These are phyloP conservation scores for Crithidia mellificae DNA, from an alignment of 208 protist genomes.

Conservation along the genomic window DNA sequence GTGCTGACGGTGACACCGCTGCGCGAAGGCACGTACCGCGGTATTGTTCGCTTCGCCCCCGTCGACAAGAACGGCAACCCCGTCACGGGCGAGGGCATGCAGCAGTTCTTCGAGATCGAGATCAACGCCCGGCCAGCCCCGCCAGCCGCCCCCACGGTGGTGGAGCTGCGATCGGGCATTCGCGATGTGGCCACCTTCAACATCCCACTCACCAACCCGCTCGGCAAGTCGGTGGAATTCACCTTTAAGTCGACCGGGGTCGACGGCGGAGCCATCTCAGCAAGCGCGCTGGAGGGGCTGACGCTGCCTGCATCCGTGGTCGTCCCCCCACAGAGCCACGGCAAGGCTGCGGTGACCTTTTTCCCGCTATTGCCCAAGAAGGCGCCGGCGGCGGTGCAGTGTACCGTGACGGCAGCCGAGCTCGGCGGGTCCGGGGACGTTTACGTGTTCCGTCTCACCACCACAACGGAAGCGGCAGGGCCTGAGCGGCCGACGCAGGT, in stretches of 20 bases:
- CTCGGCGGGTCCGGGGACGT: conserved; percentile 80
- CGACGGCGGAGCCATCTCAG: conserved; percentile 29
- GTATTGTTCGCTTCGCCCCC: conserved; percentile 61
- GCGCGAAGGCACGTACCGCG: conserved; percentile 80
- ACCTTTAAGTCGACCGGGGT: conserved; percentile 56
- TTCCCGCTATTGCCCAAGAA: conserved; percentile 85
- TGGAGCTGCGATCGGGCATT: conserved; percentile 82
- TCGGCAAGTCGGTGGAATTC: conserved; percentile 73
- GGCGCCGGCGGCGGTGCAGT: conserved; percentile 56
- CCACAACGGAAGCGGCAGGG: conserved; percentile 50
- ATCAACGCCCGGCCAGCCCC: conserved; percentile 48
- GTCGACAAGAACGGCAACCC: conserved; percentile 46
- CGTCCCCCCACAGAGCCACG: conserved; percentile 64
- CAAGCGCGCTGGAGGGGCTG: conserved; percentile 39
- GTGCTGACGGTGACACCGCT: conserved; percentile 75
- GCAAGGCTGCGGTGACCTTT: conserved; percentile 77
- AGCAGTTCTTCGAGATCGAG: conserved; percentile 86
- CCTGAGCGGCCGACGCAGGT: conserved; percentile 82
- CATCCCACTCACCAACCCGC: conserved; percentile 90
- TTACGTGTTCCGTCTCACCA: conserved; percentile 75
- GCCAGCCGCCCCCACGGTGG: conserved; percentile 26
- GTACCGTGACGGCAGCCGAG: conserved; percentile 77
- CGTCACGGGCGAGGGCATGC: conserved; percentile 46
- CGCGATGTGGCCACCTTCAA: conserved; percentile 70
- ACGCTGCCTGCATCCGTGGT: conserved; percentile 56